Evolutionary conservation across 2,329 filamentous ascomycete species (phyloP).

Genomic region (Monilinia aucupariae): DNA sequence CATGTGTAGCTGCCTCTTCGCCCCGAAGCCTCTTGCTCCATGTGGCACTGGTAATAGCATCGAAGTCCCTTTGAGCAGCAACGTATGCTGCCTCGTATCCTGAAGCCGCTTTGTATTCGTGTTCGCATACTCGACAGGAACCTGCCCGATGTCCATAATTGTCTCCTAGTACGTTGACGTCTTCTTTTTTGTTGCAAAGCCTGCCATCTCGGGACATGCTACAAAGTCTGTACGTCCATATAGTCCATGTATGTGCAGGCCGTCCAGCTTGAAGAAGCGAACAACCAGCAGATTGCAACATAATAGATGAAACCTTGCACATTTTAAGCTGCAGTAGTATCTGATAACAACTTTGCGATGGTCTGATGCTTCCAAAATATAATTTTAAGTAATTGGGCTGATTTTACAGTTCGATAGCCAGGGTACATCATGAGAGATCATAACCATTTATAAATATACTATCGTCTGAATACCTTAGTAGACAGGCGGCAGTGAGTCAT

Average conservation of each 20-base stretch:
- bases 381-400: neutral
- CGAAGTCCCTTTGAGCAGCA: neutral
- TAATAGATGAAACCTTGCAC: slow-evolving; percentile 6
- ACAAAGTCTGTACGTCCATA: slow-evolving; percentile 5
- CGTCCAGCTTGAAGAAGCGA: neutral
- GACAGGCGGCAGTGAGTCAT: neutral
- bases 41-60: neutral
- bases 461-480: neutral
- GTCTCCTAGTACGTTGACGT: neutral
- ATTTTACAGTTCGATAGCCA: too few relatives aligned
- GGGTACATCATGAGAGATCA: neutral
- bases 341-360: too few relatives aligned
- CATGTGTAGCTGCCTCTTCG: neutral
- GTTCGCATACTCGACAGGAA: neutral
- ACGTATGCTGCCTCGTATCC: neutral
- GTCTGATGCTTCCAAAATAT: neutral
- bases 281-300: neutral
- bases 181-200: neutral
- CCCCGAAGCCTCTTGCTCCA: neutral
- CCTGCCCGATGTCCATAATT: neutral
- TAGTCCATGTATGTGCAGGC: neutral
- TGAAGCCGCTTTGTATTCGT: neutral
- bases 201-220: neutral
- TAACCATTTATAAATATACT: neutral
- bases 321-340: neutral